A percentile compares a stretch with the other conserved stretches of the same genome.
phyloP scores from a whole-genome alignment of 1,284 basidiomycete species.

The Rhizoctonia solani region DNA sequence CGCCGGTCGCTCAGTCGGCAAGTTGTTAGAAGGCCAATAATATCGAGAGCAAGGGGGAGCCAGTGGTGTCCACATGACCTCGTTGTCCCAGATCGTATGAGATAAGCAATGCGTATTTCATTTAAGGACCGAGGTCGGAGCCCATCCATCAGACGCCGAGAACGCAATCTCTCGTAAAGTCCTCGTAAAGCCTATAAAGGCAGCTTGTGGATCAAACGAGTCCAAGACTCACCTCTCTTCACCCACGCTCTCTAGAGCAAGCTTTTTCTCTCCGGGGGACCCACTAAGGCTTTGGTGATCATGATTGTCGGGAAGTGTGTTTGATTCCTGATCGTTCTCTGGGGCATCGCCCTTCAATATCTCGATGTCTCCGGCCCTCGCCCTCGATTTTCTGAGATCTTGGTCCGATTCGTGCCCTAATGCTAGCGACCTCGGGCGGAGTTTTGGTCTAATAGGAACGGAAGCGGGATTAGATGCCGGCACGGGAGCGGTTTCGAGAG shows the following conservation, averaged over 20 bases:
- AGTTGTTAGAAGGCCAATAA: too few relatives aligned
- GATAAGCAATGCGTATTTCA: too few relatives aligned
- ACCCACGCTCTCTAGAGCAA: background rate
- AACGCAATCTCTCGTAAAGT: slow-evolving; percentile 14
- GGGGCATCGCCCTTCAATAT: background rate
- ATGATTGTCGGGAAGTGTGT: background rate
- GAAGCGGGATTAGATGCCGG: background rate
- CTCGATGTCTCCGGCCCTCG: background rate
- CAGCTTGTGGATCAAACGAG: background rate
- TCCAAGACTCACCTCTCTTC: slow-evolving; percentile 22
- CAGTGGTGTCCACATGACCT: too few relatives aligned
- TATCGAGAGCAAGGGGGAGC: too few relatives aligned
- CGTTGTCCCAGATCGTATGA: too few relatives aligned
- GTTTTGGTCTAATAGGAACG: background rate
- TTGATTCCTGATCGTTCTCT: background rate
- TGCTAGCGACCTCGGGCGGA: slow-evolving; percentile 8
- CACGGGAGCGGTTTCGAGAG: background rate
- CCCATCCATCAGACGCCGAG: background rate
- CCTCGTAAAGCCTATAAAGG: background rate
- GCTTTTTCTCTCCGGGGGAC: background rate
- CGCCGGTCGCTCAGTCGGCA: too few relatives aligned
- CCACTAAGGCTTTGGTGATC: background rate
- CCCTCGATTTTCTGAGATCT: background rate
- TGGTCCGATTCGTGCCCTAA: slow-evolving; percentile 22
- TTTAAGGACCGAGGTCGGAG: background rate